A percentile compares a stretch with the other conserved stretches of the same genome.
Conservation (phyloP, 768 basidiomycete species). For the Russula virescens region DNA sequence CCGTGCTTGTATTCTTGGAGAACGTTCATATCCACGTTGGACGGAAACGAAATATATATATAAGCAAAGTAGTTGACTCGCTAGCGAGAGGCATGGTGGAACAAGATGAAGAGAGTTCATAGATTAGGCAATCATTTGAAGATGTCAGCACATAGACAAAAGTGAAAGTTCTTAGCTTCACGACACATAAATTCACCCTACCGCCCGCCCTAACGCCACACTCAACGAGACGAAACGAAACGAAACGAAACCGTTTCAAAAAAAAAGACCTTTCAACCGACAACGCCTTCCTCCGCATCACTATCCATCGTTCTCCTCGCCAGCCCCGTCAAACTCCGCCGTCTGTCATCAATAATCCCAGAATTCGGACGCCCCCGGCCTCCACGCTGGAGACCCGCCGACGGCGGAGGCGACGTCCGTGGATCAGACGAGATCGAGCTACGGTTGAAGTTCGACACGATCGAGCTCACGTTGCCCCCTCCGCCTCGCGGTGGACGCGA, state of each 20-base stretch:
- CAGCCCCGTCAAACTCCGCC: conserved; percentile 30
- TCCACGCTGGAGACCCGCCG: conserved; percentile 12
- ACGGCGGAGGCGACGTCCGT: conserved; percentile 14
- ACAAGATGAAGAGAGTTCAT: neutral
- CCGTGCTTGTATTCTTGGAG: neutral
- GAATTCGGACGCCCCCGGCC: conserved; percentile 23
- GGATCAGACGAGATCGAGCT: conserved; percentile 15
- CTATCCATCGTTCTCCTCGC: conserved; percentile 78
- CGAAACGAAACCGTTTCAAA: too few relatives aligned
- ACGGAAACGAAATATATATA: neutral
- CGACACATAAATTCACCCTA: neutral
- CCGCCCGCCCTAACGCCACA: neutral
- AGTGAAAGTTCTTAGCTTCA: neutral
- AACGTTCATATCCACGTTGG: neutral
- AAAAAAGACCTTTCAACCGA: conserved; percentile 1
- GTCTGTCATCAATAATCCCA: conserved; percentile 15
- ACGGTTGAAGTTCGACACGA: conserved; percentile 19
- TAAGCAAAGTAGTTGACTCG: neutral
- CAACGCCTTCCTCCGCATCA: conserved; percentile 55
- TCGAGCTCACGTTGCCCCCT: conserved; percentile 6
- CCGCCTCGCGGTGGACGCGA: conserved; percentile 20
- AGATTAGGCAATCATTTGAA: neutral
- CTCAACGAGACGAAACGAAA: neutral
- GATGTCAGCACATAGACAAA: neutral
- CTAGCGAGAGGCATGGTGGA: neutral